Conservation (phyloP, 1,139 yeast species). For the Suhomyces panamericanus region DNA sequence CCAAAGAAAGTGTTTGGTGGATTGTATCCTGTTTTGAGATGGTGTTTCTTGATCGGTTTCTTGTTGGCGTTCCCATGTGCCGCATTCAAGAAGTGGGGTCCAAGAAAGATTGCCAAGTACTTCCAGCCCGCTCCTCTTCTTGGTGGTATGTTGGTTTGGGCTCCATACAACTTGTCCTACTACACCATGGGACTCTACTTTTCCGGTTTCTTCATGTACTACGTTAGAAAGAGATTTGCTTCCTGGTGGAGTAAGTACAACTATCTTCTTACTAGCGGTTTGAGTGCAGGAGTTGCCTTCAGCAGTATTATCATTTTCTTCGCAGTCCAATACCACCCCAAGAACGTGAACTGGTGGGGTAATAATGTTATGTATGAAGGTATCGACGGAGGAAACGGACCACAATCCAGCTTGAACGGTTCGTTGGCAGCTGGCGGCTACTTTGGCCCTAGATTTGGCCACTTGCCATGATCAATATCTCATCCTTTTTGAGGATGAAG, state of each 20-base stretch:
- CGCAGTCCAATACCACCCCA: conserved; percentile 22
- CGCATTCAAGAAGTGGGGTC: conserved; percentile 25
- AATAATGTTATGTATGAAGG: conserved; percentile 17
- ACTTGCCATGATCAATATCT: conserved; percentile 8
- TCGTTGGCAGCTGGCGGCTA: conserved; percentile 21
- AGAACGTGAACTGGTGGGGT: conserved; percentile 23
- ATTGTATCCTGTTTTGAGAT: conserved; percentile 49
- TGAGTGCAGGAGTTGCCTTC: conserved; percentile 24
- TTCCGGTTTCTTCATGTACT: conserved; percentile 19
- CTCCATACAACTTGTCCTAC: conserved; percentile 22
- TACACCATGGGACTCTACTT: conserved; percentile 19
- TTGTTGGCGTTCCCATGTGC: conserved; percentile 32
- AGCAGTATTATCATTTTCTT: conserved; percentile 22
- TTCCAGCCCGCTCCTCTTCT: conserved; percentile 23
- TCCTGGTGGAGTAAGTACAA: conserved; percentile 24
- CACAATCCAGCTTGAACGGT: conserved; percentile 13
- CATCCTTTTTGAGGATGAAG: no score
- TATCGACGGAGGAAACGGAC: conserved; percentile 13
- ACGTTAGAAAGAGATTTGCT: conserved; percentile 17
- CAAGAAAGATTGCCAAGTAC: conserved; percentile 13
- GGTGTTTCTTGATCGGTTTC: conserved; percentile 56
- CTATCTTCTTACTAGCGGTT: conserved; percentile 20
- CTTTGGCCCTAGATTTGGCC: conserved; percentile 22
- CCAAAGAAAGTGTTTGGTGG: conserved; percentile 51
- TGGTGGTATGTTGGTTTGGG: conserved; percentile 20